Base-by-base conservation (phyloP, 2,329 filamentous ascomycete species). In the Aspergillus fructus region DNA sequence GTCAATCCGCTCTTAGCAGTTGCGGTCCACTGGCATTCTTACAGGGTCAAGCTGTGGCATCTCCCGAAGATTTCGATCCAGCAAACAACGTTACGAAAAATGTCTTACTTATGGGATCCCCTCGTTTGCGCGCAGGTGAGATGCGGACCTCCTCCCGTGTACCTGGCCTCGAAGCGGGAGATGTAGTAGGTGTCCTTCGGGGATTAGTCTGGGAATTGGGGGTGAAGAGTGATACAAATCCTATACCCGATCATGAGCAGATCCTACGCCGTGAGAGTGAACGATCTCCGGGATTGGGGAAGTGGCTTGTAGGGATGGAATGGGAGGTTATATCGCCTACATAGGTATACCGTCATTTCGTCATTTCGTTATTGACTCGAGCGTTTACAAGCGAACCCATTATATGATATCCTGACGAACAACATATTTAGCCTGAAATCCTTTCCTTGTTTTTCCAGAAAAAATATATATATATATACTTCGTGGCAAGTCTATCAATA, bases 271-370 rank as follows among this genome's bases (percentile, higher is more conserved):
- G 23, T 8, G 30, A 42, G 24, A 50, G 24, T n/a, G 46, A 13
- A 7, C 7, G 23, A 9, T 7, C 17, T 15, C 39, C 46, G 7
- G 15, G 4, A 3, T 39, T 61, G 33, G 63, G 66, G 27, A 64
- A 56, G 24, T 77, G 75, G 73, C 59, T 73, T 13, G 68, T 77
- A 21, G 69, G 66, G 21, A 68, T 74, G 64, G 73, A 77, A 58
- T 78, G 75, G 75, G 72, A 76, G 57, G 43, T 76, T n/a, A 27
- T 71, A 27, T 53, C 47, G n/a, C 55, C 33, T 27, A 30, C 21
- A 3, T 51, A 46, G 47, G 40, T 48, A 12, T 27, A 34, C 13
- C 19, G 42, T 33, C 41, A 21, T 27, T 48, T 30, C 23, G 5
- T 15, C 12, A 37, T 34, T 46, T 24, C 27, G 3, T 39, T 50